These are phyloP conservation scores for Lepidium didymum DNA, from an alignment of 345 rosid genomes.

Conservation along the genomic window DNA sequence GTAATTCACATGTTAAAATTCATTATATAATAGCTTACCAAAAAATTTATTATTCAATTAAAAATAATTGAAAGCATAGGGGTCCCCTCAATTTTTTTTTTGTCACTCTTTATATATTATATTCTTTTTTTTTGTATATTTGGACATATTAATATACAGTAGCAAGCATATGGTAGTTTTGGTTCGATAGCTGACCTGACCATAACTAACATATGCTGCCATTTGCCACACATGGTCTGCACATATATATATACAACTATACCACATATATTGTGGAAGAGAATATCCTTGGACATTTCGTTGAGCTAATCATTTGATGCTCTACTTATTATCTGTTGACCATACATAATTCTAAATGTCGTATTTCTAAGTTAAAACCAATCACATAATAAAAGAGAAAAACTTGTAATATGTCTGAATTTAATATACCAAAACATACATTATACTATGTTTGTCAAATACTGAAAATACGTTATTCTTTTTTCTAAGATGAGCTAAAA, in stretches of 20 bases:
- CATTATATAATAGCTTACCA: background rate
- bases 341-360: background rate
- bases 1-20: constrained; percentile 13
- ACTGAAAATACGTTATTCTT: too few relatives aligned
- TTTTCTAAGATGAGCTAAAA: too few relatives aligned
- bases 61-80: background rate
- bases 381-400: background rate
- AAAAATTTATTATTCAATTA: constrained; percentile 6
- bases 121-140: background rate
- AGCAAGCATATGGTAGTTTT: constrained; percentile 9
- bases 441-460: background rate
- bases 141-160: background rate
- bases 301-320: constrained; percentile 18
- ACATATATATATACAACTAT: background rate
- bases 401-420: background rate
- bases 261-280: background rate
- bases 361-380: background rate
- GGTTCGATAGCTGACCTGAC: constrained; percentile 2
- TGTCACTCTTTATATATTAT: background rate
- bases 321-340: background rate
- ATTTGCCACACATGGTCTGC: constrained; percentile 18
- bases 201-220: constrained; percentile 4
- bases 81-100: constrained; percentile 31
- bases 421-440: background rate
- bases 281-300: constrained; percentile 20